Conservation (phyloP, 192 early-diverging fungal genomes). For the Coemansia sp. region DNA sequence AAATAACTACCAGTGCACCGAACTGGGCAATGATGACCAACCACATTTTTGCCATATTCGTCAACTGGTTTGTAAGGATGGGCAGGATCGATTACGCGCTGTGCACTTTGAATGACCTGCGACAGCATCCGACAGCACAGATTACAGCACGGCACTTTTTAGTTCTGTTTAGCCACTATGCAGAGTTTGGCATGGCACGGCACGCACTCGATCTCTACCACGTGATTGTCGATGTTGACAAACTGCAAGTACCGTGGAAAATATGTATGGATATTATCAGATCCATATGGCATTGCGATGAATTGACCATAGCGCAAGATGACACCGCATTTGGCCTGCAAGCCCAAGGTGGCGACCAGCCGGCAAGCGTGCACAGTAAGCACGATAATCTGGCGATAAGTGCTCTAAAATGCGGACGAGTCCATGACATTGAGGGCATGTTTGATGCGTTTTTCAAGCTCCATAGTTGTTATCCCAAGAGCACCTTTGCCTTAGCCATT, state of each 20-base stretch:
- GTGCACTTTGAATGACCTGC: constrained; percentile 17
- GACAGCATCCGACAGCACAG: constrained; percentile 19
- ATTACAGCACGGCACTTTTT: constrained; percentile 4
- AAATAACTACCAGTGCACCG: constrained; percentile 10
- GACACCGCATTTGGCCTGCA: background rate
- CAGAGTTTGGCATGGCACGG: constrained; percentile 11
- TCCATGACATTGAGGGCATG: background rate
- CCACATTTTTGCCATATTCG: constrained; percentile 41
- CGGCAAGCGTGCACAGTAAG: too few relatives aligned
- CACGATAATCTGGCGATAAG: constrained; percentile 9
- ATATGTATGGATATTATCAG: constrained; percentile 16
- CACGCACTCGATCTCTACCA: constrained; percentile 26
- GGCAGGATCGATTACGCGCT: constrained; percentile 26
- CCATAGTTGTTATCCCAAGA: background rate
- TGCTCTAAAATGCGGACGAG: constrained; percentile 2
- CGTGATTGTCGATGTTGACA: constrained; percentile 8
- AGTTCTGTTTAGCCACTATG: constrained; percentile 24
- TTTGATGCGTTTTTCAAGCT: constrained; percentile 18
- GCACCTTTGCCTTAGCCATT: constrained; percentile 16
- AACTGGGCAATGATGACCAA: constrained; percentile 12
- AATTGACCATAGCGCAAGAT: background rate
- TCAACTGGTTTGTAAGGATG: constrained; percentile 30
- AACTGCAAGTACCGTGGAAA: constrained; percentile 21
- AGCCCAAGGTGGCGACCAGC: background rate
- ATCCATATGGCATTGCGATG: constrained; percentile 14